Evolutionary conservation across 2,329 filamentous ascomycete genomes (phyloP), one percentile per base, ranked within the genome.

Genomic region (Alternaria tenuissima): DNA sequence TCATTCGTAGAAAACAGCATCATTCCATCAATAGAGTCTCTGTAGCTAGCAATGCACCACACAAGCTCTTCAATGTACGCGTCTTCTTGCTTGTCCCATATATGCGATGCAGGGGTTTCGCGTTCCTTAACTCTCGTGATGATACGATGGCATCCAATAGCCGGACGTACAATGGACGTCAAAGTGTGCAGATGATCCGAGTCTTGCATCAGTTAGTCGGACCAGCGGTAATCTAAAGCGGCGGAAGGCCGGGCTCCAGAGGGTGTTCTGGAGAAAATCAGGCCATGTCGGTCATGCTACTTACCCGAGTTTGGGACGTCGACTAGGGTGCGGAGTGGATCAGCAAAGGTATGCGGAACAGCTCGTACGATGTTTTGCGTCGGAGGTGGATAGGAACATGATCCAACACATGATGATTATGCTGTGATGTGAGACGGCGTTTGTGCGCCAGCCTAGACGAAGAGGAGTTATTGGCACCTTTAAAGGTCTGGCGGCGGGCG

Each of bases 251-350:
- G 24, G 30, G 49, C 34, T 44, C 32, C 46, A 41, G 47, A 52
- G 12, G 38, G 47, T 30, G 26, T 39, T 47, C 26, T 16, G 49
- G 38, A 57, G 47, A 36, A 24, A 57, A 60, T 60, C 57, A 60
- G 57, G 57, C 57, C 57, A 60, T 60, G 39, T 60, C 57, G 46
- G 57, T 53, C 53, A 56, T 60, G 28, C 26, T 38, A 44, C 53
- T 42, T 60, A 52, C 41, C 53, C 57, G 39, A 60, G 47, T 52
- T 43, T 55, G 52, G 46, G 30, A 38, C 30, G 32, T 16, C 24
- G 46, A 49, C 46, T 24, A 20, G 46, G 46, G 46, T 36, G 46
- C 16, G 30, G 28, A 38, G 46, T 49, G 46, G 46, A 49, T 36
- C 34, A 49, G 46, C 46, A 12, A 49, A 49, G 46, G 34, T n/a